phyloP scores from a whole-genome alignment of 106 monocot genomes.

The Phalaenopsis aphrodite region DNA sequence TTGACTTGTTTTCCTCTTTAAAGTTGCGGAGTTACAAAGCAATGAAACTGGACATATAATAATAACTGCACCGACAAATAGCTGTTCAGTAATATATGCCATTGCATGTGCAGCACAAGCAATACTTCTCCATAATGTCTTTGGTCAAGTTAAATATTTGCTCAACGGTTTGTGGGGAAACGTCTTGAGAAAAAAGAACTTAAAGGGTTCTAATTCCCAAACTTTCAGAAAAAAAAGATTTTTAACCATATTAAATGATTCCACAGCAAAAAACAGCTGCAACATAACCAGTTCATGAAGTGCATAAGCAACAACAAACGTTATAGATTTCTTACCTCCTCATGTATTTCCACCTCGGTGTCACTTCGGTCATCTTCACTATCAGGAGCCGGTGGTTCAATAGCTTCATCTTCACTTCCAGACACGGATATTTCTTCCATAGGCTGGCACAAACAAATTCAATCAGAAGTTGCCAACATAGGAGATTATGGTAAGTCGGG shows the following conservation, averaged over 20 bases:
- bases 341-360: conserved; percentile 20
- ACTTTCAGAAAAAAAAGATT: neutral
- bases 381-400: conserved; percentile 22
- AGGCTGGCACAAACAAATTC: conserved; percentile 10
- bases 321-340: conserved; percentile 40
- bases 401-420: conserved; percentile 62
- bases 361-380: conserved; percentile 71
- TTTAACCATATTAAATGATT: neutral
- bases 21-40: neutral
- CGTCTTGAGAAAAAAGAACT: neutral
- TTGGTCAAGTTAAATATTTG: neutral
- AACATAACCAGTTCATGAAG: neutral
- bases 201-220: neutral
- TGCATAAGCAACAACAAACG: neutral
- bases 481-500: too few species aligned
- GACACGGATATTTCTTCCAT: conserved; percentile 49
- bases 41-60: neutral
- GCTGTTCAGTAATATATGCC: too few species aligned
- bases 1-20: neutral
- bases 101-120: too few species aligned
- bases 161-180: neutral
- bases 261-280: neutral
- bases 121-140: too few species aligned
- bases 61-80: neutral
- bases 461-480: neutral